Evolutionary conservation across 441 rosid species (phyloP).

Genomic region (Erodium moschatum): DNA sequence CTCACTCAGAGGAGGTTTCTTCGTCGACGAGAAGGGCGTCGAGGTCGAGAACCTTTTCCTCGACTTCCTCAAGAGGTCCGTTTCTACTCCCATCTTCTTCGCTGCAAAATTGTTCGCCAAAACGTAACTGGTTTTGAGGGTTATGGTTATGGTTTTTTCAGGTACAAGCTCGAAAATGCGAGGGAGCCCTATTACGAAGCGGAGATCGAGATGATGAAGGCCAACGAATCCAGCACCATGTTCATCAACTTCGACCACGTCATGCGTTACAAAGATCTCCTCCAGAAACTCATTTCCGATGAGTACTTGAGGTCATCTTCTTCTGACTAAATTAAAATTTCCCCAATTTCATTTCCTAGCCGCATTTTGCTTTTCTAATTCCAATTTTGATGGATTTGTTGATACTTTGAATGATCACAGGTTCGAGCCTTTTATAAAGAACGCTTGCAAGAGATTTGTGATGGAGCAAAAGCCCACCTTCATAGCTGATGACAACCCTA

Average conservation of each 20-base stretch:
- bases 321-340: background rate
- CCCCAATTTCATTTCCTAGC: background rate
- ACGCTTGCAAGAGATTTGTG: conserved; percentile 83
- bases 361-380: background rate
- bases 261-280: conserved; percentile 65
- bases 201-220: conserved; percentile 66
- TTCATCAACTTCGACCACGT: conserved; percentile 86
- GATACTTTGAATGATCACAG: conserved; percentile 20
- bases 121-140: background rate
- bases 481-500: conserved; percentile 63
- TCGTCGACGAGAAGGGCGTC: conserved; percentile 68
- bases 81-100: background rate
- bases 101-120: background rate
- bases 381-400: background rate
- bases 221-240: conserved; percentile 68
- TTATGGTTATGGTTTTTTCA: conserved; percentile 19
- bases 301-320: conserved; percentile 58
- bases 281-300: conserved; percentile 73
- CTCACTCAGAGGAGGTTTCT: conserved; percentile 49
- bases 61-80: conserved; percentile 69
- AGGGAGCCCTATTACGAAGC: conserved; percentile 47
- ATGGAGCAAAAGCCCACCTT: conserved; percentile 64
- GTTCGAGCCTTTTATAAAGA: conserved; percentile 75
- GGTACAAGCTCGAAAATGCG: conserved; percentile 45
- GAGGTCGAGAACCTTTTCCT: conserved; percentile 81